Evolutionary conservation across 805 yeast genomes (phyloP).

Genomic region (Starmerella tilneyi): DNA sequence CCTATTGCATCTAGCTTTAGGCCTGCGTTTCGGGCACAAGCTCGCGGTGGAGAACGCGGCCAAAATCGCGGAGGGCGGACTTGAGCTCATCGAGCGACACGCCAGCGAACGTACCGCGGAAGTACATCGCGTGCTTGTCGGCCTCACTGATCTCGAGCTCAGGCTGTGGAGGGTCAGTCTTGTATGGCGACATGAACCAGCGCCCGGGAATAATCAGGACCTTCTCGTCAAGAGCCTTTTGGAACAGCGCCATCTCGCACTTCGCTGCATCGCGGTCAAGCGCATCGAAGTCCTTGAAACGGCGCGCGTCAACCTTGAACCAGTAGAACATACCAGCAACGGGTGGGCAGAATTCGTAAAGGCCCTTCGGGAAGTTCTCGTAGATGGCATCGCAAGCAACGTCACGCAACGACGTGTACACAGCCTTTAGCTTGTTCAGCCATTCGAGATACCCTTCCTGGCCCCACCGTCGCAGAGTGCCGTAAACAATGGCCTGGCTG

Average conservation of each 20-base stretch:
- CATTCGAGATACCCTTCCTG: constrained; percentile 81
- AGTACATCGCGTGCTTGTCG: constrained; percentile 31
- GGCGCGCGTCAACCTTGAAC: constrained; percentile 42
- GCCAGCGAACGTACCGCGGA: constrained; percentile 38
- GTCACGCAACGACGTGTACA: constrained; percentile 82
- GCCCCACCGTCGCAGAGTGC: constrained; percentile 76
- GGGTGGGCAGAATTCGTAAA: constrained; percentile 34
- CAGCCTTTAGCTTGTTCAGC: constrained; percentile 62
- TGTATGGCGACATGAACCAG: constrained; percentile 32
- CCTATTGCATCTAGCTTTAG: neutral
- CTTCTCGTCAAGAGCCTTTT: constrained; percentile 29
- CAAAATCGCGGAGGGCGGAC: constrained; percentile 31
- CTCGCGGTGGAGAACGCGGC: constrained; percentile 19
- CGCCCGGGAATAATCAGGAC: constrained; percentile 35
- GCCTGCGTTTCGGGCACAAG: constrained; percentile 23
- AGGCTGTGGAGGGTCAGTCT: constrained; percentile 31
- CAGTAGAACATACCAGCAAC: constrained; percentile 48
- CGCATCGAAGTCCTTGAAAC: constrained; percentile 39
- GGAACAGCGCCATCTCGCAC: constrained; percentile 32
- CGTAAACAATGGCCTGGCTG: constrained; percentile 59
- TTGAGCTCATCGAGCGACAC: constrained; percentile 31
- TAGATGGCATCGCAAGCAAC: constrained; percentile 66
- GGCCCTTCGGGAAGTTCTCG: constrained; percentile 43
- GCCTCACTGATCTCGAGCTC: constrained; percentile 28
- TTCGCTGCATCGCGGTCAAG: constrained; percentile 25